These are phyloP conservation scores for Buddleja alternifolia DNA, from an alignment of 257 asterid genomes.

Conservation along the genomic window DNA sequence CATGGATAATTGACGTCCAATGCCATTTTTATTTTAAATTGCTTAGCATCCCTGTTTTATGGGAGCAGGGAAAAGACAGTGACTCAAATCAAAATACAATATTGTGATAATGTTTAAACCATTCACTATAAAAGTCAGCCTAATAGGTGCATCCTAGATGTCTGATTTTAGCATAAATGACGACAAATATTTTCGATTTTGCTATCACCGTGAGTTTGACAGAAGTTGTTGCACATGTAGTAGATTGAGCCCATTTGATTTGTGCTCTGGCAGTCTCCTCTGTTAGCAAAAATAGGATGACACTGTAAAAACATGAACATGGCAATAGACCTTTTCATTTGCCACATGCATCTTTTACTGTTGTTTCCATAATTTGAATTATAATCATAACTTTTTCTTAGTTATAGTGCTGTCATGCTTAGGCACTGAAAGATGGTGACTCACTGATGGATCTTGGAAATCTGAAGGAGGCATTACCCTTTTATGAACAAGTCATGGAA, in stretches of 20 bases:
- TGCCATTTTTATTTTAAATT: neutral
- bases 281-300: neutral
- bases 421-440: slow-evolving; percentile 86
- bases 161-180: neutral
- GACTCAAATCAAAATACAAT: neutral
- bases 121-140: neutral
- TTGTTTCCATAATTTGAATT: slow-evolving; percentile 26
- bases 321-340: neutral
- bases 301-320: neutral
- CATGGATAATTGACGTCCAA: neutral
- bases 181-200: neutral
- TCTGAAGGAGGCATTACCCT: slow-evolving; percentile 76
- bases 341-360: neutral
- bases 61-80: neutral
- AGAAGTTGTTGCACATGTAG: neutral
- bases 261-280: neutral
- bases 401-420: slow-evolving; percentile 66
- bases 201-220: neutral
- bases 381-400: slow-evolving; percentile 56
- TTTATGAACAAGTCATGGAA: slow-evolving; percentile 75
- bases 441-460: slow-evolving; percentile 81
- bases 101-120: neutral
- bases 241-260: slow-evolving; percentile 1
- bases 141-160: neutral
- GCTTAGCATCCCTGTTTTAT: neutral